Base-by-base conservation (phyloP, 1,284 basidiomycete species). In the Ceratobasidium sp. region DNA sequence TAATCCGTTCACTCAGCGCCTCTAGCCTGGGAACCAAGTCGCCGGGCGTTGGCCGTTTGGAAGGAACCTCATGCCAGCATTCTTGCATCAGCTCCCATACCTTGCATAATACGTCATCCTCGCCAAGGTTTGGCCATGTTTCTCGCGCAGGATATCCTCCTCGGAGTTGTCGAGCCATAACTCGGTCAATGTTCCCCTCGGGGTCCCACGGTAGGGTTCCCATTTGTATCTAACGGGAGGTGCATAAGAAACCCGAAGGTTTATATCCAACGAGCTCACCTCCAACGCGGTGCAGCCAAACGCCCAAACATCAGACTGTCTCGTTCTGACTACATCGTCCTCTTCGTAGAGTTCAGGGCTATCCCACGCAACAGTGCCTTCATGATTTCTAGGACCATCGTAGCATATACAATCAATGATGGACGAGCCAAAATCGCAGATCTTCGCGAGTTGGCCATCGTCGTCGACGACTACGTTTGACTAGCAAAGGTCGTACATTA, bases 341-440 rank as follows among this genome's bases (percentile, higher is more conserved):
- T 46, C 40, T 26, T 33, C 20, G 15, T 23, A 51, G 15, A 75
- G 26, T 23, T 75, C 71, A 1, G 71, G 71, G 39, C 71, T 75
- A 15, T 75, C 71, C 71, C 60, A 75, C 20, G 46, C 15, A 2
- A 60, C 28, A 20, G 71, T 39, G 10, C 71, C 71, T 9, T 51
- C 44, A 18, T 63, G 71, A n/a, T 63, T 46, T 23, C 23, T 56
- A 18, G 68, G 68, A 12, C 55, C 40, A 33, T 53, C 33, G n/a
- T 70, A 42, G 18, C 68, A 70, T 4, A 23, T 15, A 23, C 68
- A 70, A 18, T 70, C 33, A 20, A 70, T 55, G 3, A 40, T 56
- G 0, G 68, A 70, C 2, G 68, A 70, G 18, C 68, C 68, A 58
- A 70, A 70, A 15, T 70, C 68, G 44, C 53, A 56, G 51, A 70